Percentiles rank a stretch among this genome's conserved stretches.
phyloP scores from a whole-genome alignment of 75 land plant species.

The Chamaecyparis obtusa region DNA sequence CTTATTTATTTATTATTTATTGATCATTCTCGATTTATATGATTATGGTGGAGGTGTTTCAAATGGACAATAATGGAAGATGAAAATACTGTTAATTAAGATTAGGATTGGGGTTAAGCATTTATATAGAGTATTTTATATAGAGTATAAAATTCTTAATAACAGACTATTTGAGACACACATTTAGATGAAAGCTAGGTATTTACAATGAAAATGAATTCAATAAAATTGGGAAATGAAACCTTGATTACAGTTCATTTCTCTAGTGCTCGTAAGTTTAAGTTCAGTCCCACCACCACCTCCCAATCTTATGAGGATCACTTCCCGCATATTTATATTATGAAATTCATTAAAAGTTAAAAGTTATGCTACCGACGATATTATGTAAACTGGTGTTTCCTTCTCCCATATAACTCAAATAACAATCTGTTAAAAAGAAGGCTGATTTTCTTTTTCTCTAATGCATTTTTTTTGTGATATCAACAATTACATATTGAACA shows the following conservation, averaged over 20 bases:
- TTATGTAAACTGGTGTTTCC: neutral
- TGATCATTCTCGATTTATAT: no score
- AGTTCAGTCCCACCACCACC: neutral
- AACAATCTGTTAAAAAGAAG: neutral
- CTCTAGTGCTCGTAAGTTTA: no score
- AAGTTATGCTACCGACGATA: neutral
- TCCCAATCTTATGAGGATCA: neutral
- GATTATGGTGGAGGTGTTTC: no score
- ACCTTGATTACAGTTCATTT: neutral
- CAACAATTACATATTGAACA: neutral
- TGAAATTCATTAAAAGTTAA: neutral
- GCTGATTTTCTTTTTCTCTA: neutral
- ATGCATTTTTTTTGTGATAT: neutral
- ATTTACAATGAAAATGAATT: no score
- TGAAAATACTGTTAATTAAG: no score
- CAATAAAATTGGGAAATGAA: no score
- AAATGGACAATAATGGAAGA: no score
- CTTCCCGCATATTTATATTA: neutral
- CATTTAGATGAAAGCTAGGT: neutral
- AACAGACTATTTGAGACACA: neutral
- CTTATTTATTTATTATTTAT: no score
- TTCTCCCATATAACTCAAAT: neutral
- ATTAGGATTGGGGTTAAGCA: no score
- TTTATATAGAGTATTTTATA: no score
- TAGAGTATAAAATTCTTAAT: no score